Conservation (phyloP, 2,329 filamentous ascomycete species). For the Colletotrichum siamense region DNA sequence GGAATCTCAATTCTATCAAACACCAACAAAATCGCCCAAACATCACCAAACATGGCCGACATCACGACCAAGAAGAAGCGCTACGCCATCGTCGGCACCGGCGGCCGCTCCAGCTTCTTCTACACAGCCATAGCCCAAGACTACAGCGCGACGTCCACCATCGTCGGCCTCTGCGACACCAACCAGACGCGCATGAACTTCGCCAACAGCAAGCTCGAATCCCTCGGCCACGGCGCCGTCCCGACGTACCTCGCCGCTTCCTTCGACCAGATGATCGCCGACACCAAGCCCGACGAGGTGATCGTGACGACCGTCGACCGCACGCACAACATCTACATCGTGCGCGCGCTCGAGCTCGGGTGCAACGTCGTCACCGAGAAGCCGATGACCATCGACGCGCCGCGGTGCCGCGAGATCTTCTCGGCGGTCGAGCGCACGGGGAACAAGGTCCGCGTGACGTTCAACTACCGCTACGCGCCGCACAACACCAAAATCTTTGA, state of each 20-base stretch:
- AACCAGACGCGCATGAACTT: constrained; percentile 65
- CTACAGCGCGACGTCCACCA: constrained; percentile 52
- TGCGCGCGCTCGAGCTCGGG: constrained; percentile 58
- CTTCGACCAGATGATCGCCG: constrained; percentile 64
- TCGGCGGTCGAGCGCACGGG: constrained; percentile 54
- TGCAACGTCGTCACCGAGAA: constrained; percentile 57
- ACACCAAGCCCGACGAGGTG: constrained; percentile 63
- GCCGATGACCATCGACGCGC: constrained; percentile 57
- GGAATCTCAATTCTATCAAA: not conserved
- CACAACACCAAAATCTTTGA: constrained; percentile 56
- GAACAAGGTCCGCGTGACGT: constrained; percentile 48
- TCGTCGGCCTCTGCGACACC: constrained; percentile 65
- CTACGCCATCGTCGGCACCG: constrained; percentile 64
- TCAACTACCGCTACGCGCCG: constrained; percentile 58
- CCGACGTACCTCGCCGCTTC: constrained; percentile 59
- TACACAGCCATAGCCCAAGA: constrained; percentile 62
- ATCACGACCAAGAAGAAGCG: constrained; percentile 35
- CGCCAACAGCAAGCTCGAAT: constrained; percentile 54
- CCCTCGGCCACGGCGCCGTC: constrained; percentile 51
- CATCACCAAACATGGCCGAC: not conserved
- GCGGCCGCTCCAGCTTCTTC: constrained; percentile 65
- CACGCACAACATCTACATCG: constrained; percentile 65
- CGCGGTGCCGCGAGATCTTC: constrained; percentile 59
- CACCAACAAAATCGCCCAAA: not conserved
- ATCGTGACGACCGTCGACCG: constrained; percentile 70